Conservation (phyloP, 768 basidiomycete genomes). For the Termitomyces sp. region DNA sequence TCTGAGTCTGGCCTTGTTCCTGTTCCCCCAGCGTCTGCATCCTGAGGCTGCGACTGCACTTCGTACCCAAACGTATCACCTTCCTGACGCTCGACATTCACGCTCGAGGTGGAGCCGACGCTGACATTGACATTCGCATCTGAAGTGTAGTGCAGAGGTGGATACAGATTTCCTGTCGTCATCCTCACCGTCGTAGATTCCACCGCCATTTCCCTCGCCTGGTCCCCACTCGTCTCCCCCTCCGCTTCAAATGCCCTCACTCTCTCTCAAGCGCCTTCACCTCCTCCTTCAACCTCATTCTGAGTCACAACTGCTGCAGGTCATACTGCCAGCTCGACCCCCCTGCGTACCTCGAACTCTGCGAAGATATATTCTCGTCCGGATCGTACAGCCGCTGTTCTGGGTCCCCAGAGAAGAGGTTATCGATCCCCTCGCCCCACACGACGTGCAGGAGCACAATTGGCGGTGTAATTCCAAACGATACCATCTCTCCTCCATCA, state of each 20-base stretch:
- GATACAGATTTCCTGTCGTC: background rate
- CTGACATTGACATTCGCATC: no score
- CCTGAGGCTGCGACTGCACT: background rate
- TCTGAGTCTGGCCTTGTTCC: background rate
- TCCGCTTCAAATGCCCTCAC: background rate
- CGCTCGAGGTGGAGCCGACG: no score
- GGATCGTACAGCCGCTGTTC: background rate
- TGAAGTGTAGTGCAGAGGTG: background rate
- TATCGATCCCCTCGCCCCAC: conserved; percentile 16
- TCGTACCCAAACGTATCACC: background rate
- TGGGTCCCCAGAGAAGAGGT: background rate
- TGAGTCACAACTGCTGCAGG: conserved; percentile 75
- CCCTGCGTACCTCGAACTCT: conserved; percentile 60
- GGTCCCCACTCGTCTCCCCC: background rate
- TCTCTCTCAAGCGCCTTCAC: conserved; percentile 27
- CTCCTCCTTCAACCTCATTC: conserved; percentile 63
- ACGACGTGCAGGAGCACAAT: conserved; percentile 36
- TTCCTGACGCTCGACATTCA: background rate
- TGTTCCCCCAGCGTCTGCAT: background rate
- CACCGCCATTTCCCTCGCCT: no score
- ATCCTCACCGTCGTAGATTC: no score
- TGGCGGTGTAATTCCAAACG: conserved; percentile 27
- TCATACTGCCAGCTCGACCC: conserved; percentile 93
- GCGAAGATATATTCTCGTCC: conserved; percentile 54
- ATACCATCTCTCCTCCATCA: conserved; percentile 9